Evolutionary conservation across 2,329 filamentous ascomycete species (phyloP).

Genomic region (Triangularia verruculosa): DNA sequence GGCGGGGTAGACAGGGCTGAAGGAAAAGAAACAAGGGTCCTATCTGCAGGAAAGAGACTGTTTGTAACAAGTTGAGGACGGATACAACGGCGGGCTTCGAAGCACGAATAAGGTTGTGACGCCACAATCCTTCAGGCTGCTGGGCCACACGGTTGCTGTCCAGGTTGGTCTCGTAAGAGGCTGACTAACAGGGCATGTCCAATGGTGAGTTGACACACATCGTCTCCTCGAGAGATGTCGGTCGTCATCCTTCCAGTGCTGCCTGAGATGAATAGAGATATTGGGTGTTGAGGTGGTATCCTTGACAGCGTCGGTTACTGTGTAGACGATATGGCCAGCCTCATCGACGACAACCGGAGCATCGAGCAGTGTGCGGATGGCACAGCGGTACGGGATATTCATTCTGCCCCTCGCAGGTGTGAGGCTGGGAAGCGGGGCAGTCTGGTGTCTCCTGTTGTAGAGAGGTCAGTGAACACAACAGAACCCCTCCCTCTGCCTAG

Average conservation of each 20-base stretch:
- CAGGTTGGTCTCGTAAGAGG: neutral
- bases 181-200: neutral
- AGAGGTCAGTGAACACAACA: neutral
- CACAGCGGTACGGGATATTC: neutral
- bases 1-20: neutral
- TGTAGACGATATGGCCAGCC: neutral
- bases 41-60: neutral
- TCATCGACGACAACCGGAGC: neutral
- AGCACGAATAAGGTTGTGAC: neutral
- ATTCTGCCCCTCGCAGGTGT: neutral
- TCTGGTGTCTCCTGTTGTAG: neutral
- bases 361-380: neutral
- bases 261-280: neutral
- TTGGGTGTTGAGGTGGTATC: neutral
- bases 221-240: neutral
- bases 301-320: neutral
- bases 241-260: neutral
- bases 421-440: neutral
- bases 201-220: neutral
- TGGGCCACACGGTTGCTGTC: neutral
- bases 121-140: neutral
- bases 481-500: neutral
- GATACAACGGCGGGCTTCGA: neutral
- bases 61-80: neutral
- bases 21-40: neutral